Evolutionary conservation across 2,329 filamentous ascomycete genomes (phyloP), one percentile per base, ranked within the genome.

Genomic region (Microcera coccophila): DNA sequence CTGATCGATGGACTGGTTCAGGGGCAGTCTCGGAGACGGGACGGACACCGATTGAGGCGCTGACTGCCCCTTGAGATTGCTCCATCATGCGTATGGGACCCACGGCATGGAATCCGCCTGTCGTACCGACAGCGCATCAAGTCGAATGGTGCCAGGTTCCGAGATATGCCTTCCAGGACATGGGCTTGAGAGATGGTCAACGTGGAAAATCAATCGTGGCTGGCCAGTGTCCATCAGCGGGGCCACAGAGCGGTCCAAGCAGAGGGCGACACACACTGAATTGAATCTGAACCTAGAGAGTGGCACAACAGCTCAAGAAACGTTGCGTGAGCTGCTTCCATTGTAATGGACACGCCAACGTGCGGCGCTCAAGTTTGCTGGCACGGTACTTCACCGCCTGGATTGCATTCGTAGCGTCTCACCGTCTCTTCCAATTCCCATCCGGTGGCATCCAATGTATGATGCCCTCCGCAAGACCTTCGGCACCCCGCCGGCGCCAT

Each of bases 71-170:
- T 38, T 51, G 47, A 54, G 43, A 58, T 56, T 58, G 44, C 45
- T 39, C n/a, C 42, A 44, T 51, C 41, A 57, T 57, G 54, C 53
- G 54, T 42, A 36, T 57, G 50, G 33, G 54, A 46, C 49, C 54
- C 54, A 53, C 53, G 50, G 42, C 53, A 57, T 56, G 39, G 33
- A 5, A 11, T 20, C 33, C 29, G 29, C 35, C 48, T 39, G 52
- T 57, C 34, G 47, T 47, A 56, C 54, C 54, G 54, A 57, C 54
- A 57, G 50, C 54, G 47, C 54, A 57, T 58, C 52, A 37, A 39
- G 28, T 32, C 36, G 17, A 39, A 40, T 42, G 14, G 7, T 14
- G 5, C 11, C 29, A 17, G 29, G 15, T 32, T 17, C n/a, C n/a
- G n/a, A n/a, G n/a, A n/a, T n/a, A n/a, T n/a, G n/a, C n/a, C n/a